These are phyloP conservation scores for Corylus avellana DNA, from an alignment of 306 rosid species.

Conservation along the genomic window DNA sequence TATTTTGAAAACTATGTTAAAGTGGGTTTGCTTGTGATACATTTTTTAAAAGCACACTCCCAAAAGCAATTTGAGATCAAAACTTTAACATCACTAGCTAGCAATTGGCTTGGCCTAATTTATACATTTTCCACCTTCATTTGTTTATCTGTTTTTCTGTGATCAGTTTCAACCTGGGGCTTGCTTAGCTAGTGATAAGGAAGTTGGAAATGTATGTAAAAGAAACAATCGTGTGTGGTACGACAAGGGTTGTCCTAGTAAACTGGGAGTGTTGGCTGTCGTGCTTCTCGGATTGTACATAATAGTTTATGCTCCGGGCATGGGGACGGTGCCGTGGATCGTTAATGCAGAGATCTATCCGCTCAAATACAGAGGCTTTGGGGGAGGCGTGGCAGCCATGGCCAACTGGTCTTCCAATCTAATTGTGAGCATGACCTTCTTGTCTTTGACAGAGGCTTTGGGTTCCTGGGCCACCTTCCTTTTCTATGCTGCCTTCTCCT, in stretches of 20 bases:
- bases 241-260: constrained; percentile 74
- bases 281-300: constrained; percentile 63
- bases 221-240: constrained; percentile 58
- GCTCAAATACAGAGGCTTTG: constrained; percentile 62
- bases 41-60: no score
- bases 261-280: constrained; percentile 67
- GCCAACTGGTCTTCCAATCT: constrained; percentile 77
- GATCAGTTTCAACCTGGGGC: constrained; percentile 69
- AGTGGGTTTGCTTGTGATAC: no score
- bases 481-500: constrained; percentile 48
- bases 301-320: constrained; percentile 69
- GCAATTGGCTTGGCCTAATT: no score
- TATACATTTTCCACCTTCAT: not conserved
- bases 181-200: constrained; percentile 53
- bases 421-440: constrained; percentile 68
- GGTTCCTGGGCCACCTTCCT: constrained; percentile 74
- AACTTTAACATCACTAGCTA: no score
- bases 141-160: not conserved
- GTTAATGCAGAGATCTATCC: constrained; percentile 86
- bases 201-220: constrained; percentile 31
- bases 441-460: constrained; percentile 51
- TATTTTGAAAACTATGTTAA: no score
- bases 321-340: constrained; percentile 87
- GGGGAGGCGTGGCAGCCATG: constrained; percentile 88
- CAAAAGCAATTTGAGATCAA: no score